Base-by-base conservation (phyloP, 768 basidiomycete species). In the Psilocybe subaeruginosa region DNA sequence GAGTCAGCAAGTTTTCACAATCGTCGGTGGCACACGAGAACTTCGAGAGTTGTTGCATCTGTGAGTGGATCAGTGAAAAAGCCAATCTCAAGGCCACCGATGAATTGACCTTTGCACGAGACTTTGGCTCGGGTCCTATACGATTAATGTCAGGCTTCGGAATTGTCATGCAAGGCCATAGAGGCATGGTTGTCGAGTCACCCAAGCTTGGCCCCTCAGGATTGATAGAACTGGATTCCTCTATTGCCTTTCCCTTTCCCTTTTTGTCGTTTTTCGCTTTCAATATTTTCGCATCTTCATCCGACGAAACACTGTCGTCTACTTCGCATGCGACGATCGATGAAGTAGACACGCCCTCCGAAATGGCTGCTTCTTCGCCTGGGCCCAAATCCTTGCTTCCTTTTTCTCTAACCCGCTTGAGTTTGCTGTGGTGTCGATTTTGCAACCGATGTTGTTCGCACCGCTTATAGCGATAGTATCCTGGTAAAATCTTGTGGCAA, bases 371-470 rank as follows among this genome's bases (percentile, higher is more conserved):
- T 23, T n/a, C 30, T 19, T 68, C 69, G 12, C 61, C 64, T 1
- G 70, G 64, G 27, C 70, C 69, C 11, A 67, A 61, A 0, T 74
- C 73, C 56, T 80, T 83, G n/a, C 72, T 72, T 29, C 77, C 77
- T 67, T 82, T 84, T 66, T 84, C 83, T 50, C 83, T 72, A 3
- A 80, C 77, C 3, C 82, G 77, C 67, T 85, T 84, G 50, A 85
- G 74, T 61, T 79, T 76, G 64, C 80, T 81, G 62, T 85, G 83
- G 58, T 80, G 76, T 47, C 83, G 75, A 59, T 85, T 85, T 69
- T 85, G 85, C n/a, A 82, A 62, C 2, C 84, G 77, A 58, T 86
- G 85, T 59, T 80, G 77, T 62, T 85, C 85, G 69, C 85, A 86
- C 35, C 83, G 80, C 57, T 83, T 82, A 69, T 73, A 86, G 11